Conservation (phyloP, 2,329 filamentous ascomycete species). For the Akanthomyces dipterigenus region DNA sequence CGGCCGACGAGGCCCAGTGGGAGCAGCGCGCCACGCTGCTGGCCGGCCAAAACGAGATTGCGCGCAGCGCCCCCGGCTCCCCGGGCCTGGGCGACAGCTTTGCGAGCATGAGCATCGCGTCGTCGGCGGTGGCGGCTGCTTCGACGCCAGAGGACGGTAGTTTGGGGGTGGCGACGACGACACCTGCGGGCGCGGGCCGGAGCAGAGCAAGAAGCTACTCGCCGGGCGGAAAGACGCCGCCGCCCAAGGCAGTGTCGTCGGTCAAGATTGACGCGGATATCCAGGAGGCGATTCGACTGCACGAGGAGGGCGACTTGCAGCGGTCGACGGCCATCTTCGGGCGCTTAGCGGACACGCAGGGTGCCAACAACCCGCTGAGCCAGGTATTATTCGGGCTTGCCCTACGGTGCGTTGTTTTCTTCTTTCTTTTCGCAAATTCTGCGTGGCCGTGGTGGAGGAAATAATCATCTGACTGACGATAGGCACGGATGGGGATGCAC, state of each 20-base stretch:
- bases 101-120: conserved; percentile 2
- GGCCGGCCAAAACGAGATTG: conserved; percentile 54
- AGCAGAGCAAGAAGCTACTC: conserved; percentile 15
- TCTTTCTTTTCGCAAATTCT: conserved; percentile 15
- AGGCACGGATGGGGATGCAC: conserved; percentile 91
- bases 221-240: conserved; percentile 16
- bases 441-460: not conserved
- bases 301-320: conserved; percentile 75
- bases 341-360: conserved; percentile 71
- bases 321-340: conserved; percentile 81
- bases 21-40: conserved; percentile 89
- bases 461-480: conserved; percentile 9
- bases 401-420: conserved; percentile 53
- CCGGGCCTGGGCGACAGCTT: conserved; percentile 18
- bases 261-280: conserved; percentile 63
- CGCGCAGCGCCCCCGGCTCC: conserved; percentile 36
- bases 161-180: conserved; percentile 16
- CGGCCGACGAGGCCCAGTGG: conserved; percentile 67
- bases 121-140: conserved; percentile 19
- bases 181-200: not conserved
- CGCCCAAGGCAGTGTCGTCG: conserved; percentile 32
- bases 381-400: conserved; percentile 95
- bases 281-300: conserved; percentile 89
- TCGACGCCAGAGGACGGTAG: conserved; percentile 23
- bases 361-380: conserved; percentile 85